These are phyloP conservation scores for Patellifolia procumbens DNA, from an alignment of 179 eudicot genomes.

Conservation along the genomic window DNA sequence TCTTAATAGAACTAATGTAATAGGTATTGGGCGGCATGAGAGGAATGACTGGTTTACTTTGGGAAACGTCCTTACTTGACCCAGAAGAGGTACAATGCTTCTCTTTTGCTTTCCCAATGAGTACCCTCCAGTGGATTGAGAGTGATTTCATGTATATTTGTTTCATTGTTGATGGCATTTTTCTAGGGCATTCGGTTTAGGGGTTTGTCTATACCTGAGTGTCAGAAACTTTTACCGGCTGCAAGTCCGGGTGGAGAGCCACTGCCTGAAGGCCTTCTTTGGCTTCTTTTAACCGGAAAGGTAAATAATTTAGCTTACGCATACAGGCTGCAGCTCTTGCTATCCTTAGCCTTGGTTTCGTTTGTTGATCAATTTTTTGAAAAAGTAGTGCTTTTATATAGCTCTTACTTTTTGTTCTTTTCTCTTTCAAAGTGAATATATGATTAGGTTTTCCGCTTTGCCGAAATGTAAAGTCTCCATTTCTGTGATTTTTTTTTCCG, in stretches of 20 bases:
- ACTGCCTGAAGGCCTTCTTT: constrained; percentile 92
- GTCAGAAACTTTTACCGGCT: constrained; percentile 83
- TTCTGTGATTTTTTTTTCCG: too few relatives aligned
- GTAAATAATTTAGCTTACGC: constrained; percentile 29
- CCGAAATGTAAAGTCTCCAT: too few relatives aligned
- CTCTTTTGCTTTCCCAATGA: not conserved
- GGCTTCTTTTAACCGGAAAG: constrained; percentile 97
- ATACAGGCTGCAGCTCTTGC: not conserved
- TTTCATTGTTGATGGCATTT: not conserved
- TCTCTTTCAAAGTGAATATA: not conserved
- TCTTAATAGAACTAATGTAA: not conserved
- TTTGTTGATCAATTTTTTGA: not conserved
- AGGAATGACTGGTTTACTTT: constrained; percentile 92
- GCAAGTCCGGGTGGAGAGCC: constrained; percentile 96
- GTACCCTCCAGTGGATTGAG: not conserved
- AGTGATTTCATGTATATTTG: not conserved
- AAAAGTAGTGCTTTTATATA: not conserved
- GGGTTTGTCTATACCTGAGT: constrained; percentile 91
- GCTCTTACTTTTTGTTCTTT: not conserved
- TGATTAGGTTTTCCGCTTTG: not conserved
- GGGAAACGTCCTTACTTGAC: constrained; percentile 97
- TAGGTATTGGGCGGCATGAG: constrained; percentile 99
- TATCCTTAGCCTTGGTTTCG: not conserved
- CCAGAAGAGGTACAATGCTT: constrained; percentile 75
- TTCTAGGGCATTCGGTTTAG: constrained; percentile 90